Evolutionary conservation across 805 yeast genomes (phyloP).

Genomic region (Nakazawaea laoshanensis): DNA sequence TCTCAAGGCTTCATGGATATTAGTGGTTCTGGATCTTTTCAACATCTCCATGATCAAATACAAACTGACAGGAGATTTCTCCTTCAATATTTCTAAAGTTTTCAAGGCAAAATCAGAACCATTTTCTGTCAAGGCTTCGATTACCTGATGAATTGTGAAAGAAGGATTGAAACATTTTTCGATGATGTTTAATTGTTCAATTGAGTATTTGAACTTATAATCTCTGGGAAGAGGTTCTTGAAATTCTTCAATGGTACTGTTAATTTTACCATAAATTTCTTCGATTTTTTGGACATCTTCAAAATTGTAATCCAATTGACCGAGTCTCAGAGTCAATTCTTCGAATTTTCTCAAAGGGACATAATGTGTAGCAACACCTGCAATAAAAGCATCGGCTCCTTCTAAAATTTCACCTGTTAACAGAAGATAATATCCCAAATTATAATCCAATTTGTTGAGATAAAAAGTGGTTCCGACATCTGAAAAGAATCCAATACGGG

Average conservation of each 20-base stretch:
- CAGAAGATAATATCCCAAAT: conserved; percentile 79
- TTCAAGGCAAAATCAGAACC: conserved; percentile 59
- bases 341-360: conserved; percentile 59
- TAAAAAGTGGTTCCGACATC: conserved; percentile 94
- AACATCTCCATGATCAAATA: conserved; percentile 64
- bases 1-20: conserved; percentile 58
- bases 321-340: conserved; percentile 56
- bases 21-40: conserved; percentile 47
- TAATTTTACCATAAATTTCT: conserved; percentile 49
- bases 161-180: conserved; percentile 55
- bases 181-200: conserved; percentile 52
- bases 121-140: conserved; percentile 41
- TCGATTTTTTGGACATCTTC: conserved; percentile 7
- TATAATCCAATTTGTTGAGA: conserved; percentile 72
- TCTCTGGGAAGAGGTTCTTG: conserved; percentile 56
- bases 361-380: conserved; percentile 89
- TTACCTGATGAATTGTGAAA: conserved; percentile 42
- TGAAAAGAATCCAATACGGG: conserved; percentile 92
- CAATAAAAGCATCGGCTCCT: conserved; percentile 74
- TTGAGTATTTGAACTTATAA: conserved; percentile 49
- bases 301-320: conserved; percentile 36
- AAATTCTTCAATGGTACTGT: conserved; percentile 72
- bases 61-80: conserved; percentile 74
- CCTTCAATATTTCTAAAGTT: conserved; percentile 45
- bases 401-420: conserved; percentile 72